Evolutionary conservation across 768 basidiomycete species (phyloP), one percentile per base, ranked within the genome.

Genomic region (Tylopilus vinaceipallidus): DNA sequence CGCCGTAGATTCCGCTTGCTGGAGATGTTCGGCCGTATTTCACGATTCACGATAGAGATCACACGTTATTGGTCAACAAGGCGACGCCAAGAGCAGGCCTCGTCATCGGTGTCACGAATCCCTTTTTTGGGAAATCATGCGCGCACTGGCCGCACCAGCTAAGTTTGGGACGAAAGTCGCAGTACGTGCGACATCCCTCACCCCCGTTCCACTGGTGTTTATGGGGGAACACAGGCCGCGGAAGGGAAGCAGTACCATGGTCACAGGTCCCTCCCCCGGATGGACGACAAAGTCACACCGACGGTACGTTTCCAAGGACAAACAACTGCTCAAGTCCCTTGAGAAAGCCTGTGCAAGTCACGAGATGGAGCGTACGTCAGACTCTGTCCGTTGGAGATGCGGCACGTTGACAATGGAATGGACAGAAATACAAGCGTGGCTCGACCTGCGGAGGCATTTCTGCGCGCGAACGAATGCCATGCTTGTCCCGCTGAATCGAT

Each of bases 11-110:
- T 26, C 91, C 93, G 4, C 74, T 91, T 8, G 81, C 86, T 0
- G 82, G 82, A 2, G 95, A 99, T 61, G 82, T 91, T 59, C 80
- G 95, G 9, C 95, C 95, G 0, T 99, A 95, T 67, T 89, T 98
- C 56, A 97, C 95, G 14, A 93, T 99, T 59, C 95, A 98, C 64
- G 95, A 98, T 60, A 78, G 78, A n/a, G 94, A 97, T 52, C 83
- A 87, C 54, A 58, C 76, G 3, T 61, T 76, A 2, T 67, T 99
- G 12, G 84, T 97, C 36, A 93, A 91, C 64, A 84, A 84, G 53
- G 80, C 88, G 26, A 80, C 84, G n/a, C 91, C 90, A 1, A 83
- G 83, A 65, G 68, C 84, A 1, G 92, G 91, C 2, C 66, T 90
- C 3, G 57, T 95, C 6, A 64, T 95, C 3, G 91, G 93, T 9